Evolutionary conservation across 352 stramenopile species (phyloP).

Genomic region (Phytophthora ohioensis): DNA sequence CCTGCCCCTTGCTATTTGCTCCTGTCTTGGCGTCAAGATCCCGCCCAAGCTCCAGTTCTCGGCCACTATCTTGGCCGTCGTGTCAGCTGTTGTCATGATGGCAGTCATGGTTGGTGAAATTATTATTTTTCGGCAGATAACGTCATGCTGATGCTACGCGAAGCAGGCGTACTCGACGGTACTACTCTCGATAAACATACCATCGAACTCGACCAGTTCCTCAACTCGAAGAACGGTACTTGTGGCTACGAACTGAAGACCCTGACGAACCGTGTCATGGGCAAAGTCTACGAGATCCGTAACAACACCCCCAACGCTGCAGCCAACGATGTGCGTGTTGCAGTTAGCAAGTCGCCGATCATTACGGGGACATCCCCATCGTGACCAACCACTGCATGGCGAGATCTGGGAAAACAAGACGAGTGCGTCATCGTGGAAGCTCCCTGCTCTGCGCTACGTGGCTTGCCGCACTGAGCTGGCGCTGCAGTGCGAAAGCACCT

Average conservation of each 20-base stretch:
- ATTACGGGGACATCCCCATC: constrained; percentile 32
- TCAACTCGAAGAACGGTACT: constrained; percentile 36
- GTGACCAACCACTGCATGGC: constrained; percentile 47
- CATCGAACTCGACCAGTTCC: constrained; percentile 23
- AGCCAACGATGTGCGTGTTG: constrained; percentile 33
- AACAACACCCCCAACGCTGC: constrained; percentile 30
- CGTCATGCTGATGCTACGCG: constrained; percentile 33
- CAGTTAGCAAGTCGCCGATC: constrained; percentile 32
- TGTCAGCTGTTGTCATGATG: constrained; percentile 44
- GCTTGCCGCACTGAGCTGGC: neutral
- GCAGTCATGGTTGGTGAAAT: constrained; percentile 34
- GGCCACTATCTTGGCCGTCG: constrained; percentile 19
- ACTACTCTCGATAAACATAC: neutral
- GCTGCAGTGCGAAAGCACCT: neutral
- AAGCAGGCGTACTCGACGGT: too few relatives aligned
- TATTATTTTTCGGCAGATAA: constrained; percentile 29
- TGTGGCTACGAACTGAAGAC: constrained; percentile 41
- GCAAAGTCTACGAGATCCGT: constrained; percentile 42
- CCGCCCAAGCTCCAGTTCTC: constrained; percentile 32
- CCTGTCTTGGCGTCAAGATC: constrained; percentile 27
- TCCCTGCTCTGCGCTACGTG: neutral
- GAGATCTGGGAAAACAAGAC: constrained; percentile 43
- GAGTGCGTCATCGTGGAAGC: neutral
- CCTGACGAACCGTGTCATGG: constrained; percentile 43
- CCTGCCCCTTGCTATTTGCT: constrained; percentile 27